A percentile compares a stretch with the other conserved stretches of the same genome.
These are phyloP conservation scores for Paramecium primaurelia DNA, from an alignment of 73 alveolate species.

Conservation along the genomic window DNA sequence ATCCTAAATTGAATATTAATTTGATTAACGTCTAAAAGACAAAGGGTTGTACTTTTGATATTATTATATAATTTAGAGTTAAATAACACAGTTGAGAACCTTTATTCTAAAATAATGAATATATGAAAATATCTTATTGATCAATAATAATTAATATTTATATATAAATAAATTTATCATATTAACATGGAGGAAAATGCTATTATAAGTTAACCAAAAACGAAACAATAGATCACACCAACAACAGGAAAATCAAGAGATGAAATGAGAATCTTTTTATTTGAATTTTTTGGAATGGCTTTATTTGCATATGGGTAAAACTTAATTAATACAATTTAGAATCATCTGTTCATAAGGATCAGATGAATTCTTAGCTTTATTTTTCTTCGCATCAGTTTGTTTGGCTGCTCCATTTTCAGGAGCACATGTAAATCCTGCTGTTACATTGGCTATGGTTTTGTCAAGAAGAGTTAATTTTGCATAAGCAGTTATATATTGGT, in stretches of 20 bases:
- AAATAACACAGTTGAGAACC: no score
- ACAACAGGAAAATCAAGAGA: not conserved
- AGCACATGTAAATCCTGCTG: slow-evolving; percentile 45
- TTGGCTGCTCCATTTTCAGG: slow-evolving; percentile 50
- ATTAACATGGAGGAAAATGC: not conserved
- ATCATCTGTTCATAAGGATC: slow-evolving; percentile 27
- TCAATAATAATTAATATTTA: not conserved
- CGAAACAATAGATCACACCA: not conserved
- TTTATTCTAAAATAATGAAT: not conserved
- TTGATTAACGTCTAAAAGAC: no score
- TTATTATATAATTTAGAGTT: not conserved
- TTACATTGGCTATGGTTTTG: slow-evolving; percentile 13
- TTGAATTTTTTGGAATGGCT: slow-evolving; percentile 36
- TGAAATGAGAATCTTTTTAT: slow-evolving; percentile 22
- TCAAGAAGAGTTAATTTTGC: slow-evolving; percentile 41
- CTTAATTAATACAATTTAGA: not conserved
- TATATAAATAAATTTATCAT: not conserved
- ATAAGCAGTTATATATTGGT: slow-evolving; percentile 36
- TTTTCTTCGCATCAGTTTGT: slow-evolving; percentile 49
- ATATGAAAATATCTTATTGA: not conserved
- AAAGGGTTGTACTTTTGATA: no score
- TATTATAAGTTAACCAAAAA: not conserved
- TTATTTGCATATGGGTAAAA: slow-evolving; percentile 38
- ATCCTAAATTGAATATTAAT: not conserved
- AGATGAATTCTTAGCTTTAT: slow-evolving; percentile 35